phyloP scores from a whole-genome alignment of 163 green algal species.

The Coccomyxa subellipsoidea region DNA sequence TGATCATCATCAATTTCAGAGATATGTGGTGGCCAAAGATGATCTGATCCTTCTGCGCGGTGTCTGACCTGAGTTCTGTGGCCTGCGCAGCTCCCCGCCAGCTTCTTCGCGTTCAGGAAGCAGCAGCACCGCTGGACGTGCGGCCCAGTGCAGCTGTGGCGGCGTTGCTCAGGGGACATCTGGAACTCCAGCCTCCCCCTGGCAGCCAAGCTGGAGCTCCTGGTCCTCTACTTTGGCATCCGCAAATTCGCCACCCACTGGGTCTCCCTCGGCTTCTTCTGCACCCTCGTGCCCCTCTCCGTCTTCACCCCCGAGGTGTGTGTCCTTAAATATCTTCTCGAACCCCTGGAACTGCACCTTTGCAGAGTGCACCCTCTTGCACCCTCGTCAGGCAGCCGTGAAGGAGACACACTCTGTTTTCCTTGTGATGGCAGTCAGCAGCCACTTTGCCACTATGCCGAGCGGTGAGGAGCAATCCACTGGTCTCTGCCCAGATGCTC shows the following conservation, averaged over 20 bases:
- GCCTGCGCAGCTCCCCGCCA: conserved; percentile 57
- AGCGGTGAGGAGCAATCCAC: too few relatives aligned
- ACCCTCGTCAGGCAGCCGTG: too few relatives aligned
- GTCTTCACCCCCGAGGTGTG: conserved; percentile 61
- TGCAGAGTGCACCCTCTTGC: too few relatives aligned
- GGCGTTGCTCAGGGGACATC: conserved; percentile 49
- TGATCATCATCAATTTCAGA: not conserved
- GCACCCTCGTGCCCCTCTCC: conserved; percentile 68
- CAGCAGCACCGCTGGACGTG: conserved; percentile 82
- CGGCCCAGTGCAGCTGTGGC: conserved; percentile 73
- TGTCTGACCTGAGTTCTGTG: not conserved
- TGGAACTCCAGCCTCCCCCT: conserved; percentile 56
- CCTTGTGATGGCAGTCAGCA: too few relatives aligned
- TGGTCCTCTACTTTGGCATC: conserved; percentile 66
- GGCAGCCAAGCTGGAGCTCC: conserved; percentile 60
- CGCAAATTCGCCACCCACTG: conserved; percentile 73
- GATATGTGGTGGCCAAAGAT: not conserved
- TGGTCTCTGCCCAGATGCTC: too few relatives aligned
- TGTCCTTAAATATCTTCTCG: too few relatives aligned
- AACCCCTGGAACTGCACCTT: too few relatives aligned
- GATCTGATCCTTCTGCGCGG: not conserved
- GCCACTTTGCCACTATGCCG: too few relatives aligned
- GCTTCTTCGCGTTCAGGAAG: conserved; percentile 77
- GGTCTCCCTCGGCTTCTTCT: conserved; percentile 74
- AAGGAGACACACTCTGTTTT: too few relatives aligned